phyloP scores from a whole-genome alignment of 352 stramenopile genomes.

The Blastocystis sp. region DNA sequence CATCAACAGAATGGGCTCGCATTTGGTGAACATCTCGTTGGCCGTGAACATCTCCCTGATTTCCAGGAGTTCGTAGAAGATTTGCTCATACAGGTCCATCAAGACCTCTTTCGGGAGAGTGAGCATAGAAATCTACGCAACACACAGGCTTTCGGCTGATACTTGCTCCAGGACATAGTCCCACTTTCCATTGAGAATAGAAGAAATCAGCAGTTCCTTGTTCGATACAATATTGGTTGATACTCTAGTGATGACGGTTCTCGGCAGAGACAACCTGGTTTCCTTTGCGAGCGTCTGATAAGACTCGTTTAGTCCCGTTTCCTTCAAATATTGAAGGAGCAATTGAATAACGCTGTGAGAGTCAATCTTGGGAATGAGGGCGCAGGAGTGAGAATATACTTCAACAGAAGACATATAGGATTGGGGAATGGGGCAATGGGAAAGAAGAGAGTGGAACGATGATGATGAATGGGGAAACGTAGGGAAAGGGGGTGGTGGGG shows the following conservation, averaged over 20 bases:
- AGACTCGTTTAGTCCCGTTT: slow-evolving; percentile 43
- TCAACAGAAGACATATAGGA: too few species aligned
- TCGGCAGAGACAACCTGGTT: background rate
- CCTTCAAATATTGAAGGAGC: slow-evolving; percentile 56
- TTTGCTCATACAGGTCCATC: slow-evolving; percentile 82
- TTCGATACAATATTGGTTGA: slow-evolving; percentile 78
- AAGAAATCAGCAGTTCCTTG: slow-evolving; percentile 78
- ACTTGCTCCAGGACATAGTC: slow-evolving; percentile 85
- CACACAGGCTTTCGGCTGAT: slow-evolving; percentile 71
- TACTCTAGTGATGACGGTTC: background rate
- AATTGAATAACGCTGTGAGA: slow-evolving; percentile 18
- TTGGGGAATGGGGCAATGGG: too few species aligned
- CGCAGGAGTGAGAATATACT: too few species aligned
- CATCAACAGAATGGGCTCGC: slow-evolving; percentile 73
- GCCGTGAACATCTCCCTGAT: slow-evolving; percentile 74
- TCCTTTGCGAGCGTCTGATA: slow-evolving; percentile 53
- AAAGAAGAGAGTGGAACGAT: too few species aligned
- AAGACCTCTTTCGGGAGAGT: slow-evolving; percentile 28
- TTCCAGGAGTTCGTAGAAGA: slow-evolving; percentile 84
- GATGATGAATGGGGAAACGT: too few species aligned
- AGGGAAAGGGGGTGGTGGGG: too few species aligned
- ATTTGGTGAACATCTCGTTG: slow-evolving; percentile 73
- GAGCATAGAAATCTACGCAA: slow-evolving; percentile 73
- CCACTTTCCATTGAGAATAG: slow-evolving; percentile 83
- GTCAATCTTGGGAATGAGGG: slow-evolving; percentile 15